Evolutionary conservation across 108 stramenopile genomes (phyloP), one percentile per base, ranked within the genome.

Genomic region (Stephanodiscus minutulus): DNA sequence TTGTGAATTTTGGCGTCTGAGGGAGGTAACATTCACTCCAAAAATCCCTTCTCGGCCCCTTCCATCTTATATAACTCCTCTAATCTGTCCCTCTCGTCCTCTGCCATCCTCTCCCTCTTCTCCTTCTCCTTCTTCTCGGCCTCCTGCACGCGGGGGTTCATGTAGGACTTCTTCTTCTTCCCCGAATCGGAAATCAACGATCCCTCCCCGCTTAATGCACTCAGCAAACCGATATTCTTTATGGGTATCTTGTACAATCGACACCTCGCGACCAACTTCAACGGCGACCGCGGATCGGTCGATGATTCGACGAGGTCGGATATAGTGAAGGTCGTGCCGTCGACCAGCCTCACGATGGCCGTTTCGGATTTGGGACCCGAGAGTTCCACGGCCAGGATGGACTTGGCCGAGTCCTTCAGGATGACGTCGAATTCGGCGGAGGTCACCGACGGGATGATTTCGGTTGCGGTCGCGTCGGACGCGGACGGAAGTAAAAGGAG

Each of bases 281-380:
- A 66, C 8, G 90, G 90, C 22, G 85, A 87, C 10, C 93, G 67
- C 10, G 93, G 93, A 82, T 94, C 93, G 17, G 73, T 75, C 52
- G 83, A 44, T 50, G 76, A 79, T 48, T 94, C 93, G n/a, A 91
- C 48, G 28, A 94, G 70, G 43, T 89, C 93, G 52, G 81, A 83
- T n/a, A 94, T 79, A 2, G 86, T 76, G 75, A 94, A 94, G 4
- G 71, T 62, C 8, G 93, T 94, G 3, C 90, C 90, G 68, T 94
- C 93, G 22, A 90, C 72, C 25, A 94, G 70, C 52, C 58, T 75
- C 10, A 94, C 93, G n/a, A 77, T 64, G 21, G 88, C 84, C 3
- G 76, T 88, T 81, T 93, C 92, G 25, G 67, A 63, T 49, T 84
- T 84, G 61, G 86, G 76, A 7, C 93, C 93, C 10, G 86, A 79